phyloP scores from a whole-genome alignment of 2,329 filamentous ascomycete genomes.

The Pezicula radicicola region DNA sequence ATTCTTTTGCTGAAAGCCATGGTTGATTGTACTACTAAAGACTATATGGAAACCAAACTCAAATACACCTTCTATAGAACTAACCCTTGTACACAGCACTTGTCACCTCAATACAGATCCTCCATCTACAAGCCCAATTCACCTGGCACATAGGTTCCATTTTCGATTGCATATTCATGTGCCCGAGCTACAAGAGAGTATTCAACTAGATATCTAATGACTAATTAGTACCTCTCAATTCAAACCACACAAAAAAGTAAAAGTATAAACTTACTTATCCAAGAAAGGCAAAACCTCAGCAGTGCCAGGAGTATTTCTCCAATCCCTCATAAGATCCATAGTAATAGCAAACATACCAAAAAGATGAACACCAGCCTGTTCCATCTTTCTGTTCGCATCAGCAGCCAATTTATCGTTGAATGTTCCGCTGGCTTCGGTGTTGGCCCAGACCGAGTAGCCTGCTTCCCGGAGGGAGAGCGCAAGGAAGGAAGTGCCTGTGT shows the following conservation, averaged over 20 bases:
- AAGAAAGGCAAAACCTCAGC: slow-evolving; percentile 59
- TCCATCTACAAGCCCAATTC: slow-evolving; percentile 34
- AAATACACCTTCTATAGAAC: too few species aligned
- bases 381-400: slow-evolving; percentile 65
- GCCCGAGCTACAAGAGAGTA: slow-evolving; percentile 62
- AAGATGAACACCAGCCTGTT: slow-evolving; percentile 59
- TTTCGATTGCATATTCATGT: slow-evolving; percentile 57
- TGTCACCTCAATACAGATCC: not conserved
- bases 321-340: slow-evolving; percentile 15
- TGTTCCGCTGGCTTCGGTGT: slow-evolving; percentile 69
- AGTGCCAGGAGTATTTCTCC: slow-evolving; percentile 39
- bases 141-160: slow-evolving; percentile 56
- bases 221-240: slow-evolving; percentile 2
- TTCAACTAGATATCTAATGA: slow-evolving; percentile 51
- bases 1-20: too few species aligned
- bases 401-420: slow-evolving; percentile 58
- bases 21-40: too few species aligned
- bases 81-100: too few species aligned
- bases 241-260: not conserved
- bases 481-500: slow-evolving; percentile 63
- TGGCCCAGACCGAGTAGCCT: slow-evolving; percentile 72
- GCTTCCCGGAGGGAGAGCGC: slow-evolving; percentile 68
- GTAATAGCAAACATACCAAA: slow-evolving; percentile 26
- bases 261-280: slow-evolving; percentile 40
- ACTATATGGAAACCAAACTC: too few species aligned